A percentile compares a stretch with the other conserved stretches of the same genome.
phyloP scores from a whole-genome alignment of 768 basidiomycete genomes.

The Gymnopilus dilepis region DNA sequence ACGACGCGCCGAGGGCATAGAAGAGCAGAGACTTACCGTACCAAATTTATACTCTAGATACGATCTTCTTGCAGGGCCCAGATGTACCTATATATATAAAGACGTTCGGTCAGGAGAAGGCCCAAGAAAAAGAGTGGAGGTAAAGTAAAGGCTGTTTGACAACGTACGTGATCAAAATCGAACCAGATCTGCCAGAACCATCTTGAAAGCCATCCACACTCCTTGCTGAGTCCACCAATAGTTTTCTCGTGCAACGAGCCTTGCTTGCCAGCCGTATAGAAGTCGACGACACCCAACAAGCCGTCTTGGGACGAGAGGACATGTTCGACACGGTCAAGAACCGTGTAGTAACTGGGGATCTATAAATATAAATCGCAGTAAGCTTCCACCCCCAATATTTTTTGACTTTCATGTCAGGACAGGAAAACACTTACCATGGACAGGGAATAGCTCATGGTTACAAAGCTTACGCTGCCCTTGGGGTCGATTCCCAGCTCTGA shows the following conservation, averaged over 20 bases:
- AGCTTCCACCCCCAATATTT: background rate
- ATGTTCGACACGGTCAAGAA: slow-evolving; percentile 71
- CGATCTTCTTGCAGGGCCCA: slow-evolving; percentile 62
- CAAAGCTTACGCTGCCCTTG: slow-evolving; percentile 58
- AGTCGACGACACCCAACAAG: slow-evolving; percentile 72
- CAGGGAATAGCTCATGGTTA: slow-evolving; percentile 61
- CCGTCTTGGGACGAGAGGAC: slow-evolving; percentile 65
- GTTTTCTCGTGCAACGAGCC: slow-evolving; percentile 62
- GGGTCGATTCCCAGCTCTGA: slow-evolving; percentile 45
- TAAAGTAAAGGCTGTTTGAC: too few species aligned
- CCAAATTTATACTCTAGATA: slow-evolving; percentile 84
- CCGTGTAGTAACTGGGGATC: slow-evolving; percentile 68
- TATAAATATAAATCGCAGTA: slow-evolving; percentile 21
- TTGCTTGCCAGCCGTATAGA: slow-evolving; percentile 66
- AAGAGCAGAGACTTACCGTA: slow-evolving; percentile 48
- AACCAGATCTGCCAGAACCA: slow-evolving; percentile 85
- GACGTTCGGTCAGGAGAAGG: slow-evolving; percentile 18
- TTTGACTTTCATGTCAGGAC: background rate
- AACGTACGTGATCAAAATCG: slow-evolving; percentile 52
- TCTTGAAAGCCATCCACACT: slow-evolving; percentile 67
- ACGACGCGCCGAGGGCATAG: background rate
- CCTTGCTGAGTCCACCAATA: slow-evolving; percentile 65
- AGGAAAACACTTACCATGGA: slow-evolving; percentile 50
- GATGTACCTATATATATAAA: slow-evolving; percentile 40
- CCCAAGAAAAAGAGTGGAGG: background rate